These are phyloP conservation scores for Amanita muscaria DNA, from an alignment of 768 basidiomycete species.

Conservation along the genomic window DNA sequence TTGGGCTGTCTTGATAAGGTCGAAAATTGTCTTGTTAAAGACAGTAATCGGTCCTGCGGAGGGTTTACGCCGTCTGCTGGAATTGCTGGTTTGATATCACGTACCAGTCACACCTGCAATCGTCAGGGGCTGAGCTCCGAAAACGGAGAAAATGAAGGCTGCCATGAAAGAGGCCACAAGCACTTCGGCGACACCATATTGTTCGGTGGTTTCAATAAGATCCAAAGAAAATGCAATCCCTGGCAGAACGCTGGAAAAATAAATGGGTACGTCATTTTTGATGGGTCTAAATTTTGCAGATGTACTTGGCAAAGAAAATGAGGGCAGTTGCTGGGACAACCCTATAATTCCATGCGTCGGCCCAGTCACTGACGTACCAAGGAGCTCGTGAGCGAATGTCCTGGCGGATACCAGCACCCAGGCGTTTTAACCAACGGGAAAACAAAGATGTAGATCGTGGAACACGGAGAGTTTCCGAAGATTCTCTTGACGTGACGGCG, in stretches of 20 bases:
- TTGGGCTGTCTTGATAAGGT: slow-evolving; percentile 50
- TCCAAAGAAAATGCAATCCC: slow-evolving; percentile 90
- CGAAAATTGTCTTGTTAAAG: slow-evolving; percentile 83
- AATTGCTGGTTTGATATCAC: background rate
- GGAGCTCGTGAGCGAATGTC: slow-evolving; percentile 69
- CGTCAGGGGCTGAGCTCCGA: slow-evolving; percentile 86
- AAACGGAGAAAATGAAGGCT: slow-evolving; percentile 76
- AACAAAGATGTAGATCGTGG: slow-evolving; percentile 9
- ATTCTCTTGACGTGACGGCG: too few species aligned
- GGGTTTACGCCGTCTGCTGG: background rate
- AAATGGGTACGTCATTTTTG: too few species aligned
- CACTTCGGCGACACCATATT: slow-evolving; percentile 88
- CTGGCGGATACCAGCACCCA: slow-evolving; percentile 54
- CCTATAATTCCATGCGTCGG: slow-evolving; percentile 85
- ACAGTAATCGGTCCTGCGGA: slow-evolving; percentile 78
- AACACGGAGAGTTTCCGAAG: slow-evolving; percentile 11
- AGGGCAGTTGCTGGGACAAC: slow-evolving; percentile 81
- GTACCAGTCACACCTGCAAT: slow-evolving; percentile 86
- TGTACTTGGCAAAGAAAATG: slow-evolving; percentile 80
- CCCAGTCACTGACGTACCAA: slow-evolving; percentile 84
- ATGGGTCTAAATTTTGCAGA: slow-evolving; percentile 6
- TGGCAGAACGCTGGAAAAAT: slow-evolving; percentile 59
- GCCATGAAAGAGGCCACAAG: slow-evolving; percentile 82
- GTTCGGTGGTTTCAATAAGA: slow-evolving; percentile 81
- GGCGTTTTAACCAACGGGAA: slow-evolving; percentile 22